These are phyloP conservation scores for Trichoderma guizhouense DNA, from an alignment of 2,329 filamentous ascomycete genomes.

Conservation along the genomic window DNA sequence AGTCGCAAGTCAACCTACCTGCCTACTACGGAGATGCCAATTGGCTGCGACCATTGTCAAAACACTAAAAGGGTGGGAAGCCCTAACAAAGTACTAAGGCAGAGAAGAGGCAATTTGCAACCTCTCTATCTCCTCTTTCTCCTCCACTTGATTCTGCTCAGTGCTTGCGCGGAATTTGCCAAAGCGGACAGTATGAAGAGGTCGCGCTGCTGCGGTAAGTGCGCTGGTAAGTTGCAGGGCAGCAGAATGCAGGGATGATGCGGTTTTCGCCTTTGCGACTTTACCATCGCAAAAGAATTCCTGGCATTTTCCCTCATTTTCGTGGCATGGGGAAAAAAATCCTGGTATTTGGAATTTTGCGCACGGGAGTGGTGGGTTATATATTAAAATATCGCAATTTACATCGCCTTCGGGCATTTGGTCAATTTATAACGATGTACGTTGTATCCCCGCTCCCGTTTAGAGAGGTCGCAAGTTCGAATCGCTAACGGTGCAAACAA, in stretches of 20 bases:
- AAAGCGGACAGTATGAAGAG: neutral
- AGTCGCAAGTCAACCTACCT: neutral
- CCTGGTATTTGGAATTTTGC: neutral
- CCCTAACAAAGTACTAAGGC: neutral
- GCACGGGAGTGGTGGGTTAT: neutral
- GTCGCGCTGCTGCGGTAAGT: neutral
- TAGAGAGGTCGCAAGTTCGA: slow-evolving; percentile 15
- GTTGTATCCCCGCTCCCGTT: neutral
- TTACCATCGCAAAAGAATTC: neutral
- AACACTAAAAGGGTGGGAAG: neutral
- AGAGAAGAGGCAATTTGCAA: neutral
- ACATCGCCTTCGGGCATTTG: slow-evolving; percentile 20
- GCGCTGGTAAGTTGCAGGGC: neutral
- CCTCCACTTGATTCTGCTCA: neutral
- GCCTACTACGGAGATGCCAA: neutral
- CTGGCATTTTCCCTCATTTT: neutral
- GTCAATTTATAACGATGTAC: slow-evolving; percentile 22
- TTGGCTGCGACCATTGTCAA: neutral
- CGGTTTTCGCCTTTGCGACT: neutral
- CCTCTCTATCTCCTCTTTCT: neutral
- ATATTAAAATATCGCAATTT: neutral
- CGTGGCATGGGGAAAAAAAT: neutral
- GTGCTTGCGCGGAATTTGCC: neutral
- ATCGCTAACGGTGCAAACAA: slow-evolving; percentile 8
- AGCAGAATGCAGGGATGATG: neutral